A percentile compares a stretch with the other conserved stretches of the same genome.
Evolutionary conservation across 164 flowering plant species (phyloP).

Genomic region (Vitis rotundifolia): DNA sequence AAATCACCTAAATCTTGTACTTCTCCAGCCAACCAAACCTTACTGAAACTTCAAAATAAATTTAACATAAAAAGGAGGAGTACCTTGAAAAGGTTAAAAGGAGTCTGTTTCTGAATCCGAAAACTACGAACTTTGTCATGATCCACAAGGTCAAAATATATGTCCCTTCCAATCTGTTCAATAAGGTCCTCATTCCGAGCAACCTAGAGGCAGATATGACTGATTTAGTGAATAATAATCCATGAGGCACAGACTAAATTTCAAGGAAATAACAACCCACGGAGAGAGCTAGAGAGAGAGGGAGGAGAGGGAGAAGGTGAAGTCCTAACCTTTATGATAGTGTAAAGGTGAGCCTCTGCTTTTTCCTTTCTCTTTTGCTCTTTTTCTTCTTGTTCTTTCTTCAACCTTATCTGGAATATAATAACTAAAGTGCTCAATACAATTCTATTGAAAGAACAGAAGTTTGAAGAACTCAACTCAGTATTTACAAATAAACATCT

Average conservation of each 20-base stretch:
- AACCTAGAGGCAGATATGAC: not conserved
- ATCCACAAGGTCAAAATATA: conserved; percentile 13
- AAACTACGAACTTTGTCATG: conserved; percentile 15
- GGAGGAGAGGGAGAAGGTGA: not conserved
- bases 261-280: not conserved
- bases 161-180: conserved; percentile 13
- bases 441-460: not conserved
- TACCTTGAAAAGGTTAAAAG: conserved; percentile 7
- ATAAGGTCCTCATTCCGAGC: conserved; percentile 15
- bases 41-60: not conserved
- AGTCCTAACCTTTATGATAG: conserved; percentile 40
- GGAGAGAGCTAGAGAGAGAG: not conserved
- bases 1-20: not conserved
- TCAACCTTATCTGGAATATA: conserved; percentile 39
- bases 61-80: not conserved
- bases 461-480: not conserved
- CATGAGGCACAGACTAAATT: not conserved
- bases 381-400: conserved; percentile 59
- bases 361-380: conserved; percentile 45
- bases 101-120: conserved; percentile 7
- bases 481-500: conserved; percentile 10
- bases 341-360: conserved; percentile 47
- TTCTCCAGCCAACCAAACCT: not conserved
- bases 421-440: not conserved
- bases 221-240: not conserved